These are phyloP conservation scores for Aschersonia sp. DNA, from an alignment of 2,329 filamentous ascomycete genomes.

Conservation along the genomic window DNA sequence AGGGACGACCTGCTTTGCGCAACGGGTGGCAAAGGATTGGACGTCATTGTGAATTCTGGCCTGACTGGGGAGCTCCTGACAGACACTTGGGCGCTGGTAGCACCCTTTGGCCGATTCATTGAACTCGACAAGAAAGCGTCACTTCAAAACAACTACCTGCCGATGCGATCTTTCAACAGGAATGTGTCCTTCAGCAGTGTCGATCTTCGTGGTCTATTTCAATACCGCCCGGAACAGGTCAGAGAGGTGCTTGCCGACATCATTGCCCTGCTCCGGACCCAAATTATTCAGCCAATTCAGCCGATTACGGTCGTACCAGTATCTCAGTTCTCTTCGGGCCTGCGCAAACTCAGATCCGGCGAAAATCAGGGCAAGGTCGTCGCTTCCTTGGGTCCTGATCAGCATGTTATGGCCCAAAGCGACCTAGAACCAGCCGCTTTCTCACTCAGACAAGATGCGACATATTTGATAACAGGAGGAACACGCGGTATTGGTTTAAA, in stretches of 20 bases:
- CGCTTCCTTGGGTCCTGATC: slow-evolving; percentile 9
- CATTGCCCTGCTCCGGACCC: slow-evolving; percentile 1
- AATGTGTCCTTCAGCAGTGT: slow-evolving; percentile 26
- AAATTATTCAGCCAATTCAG: slow-evolving; percentile 2
- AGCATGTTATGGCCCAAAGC: slow-evolving; percentile 4
- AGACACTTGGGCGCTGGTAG: slow-evolving; percentile 13
- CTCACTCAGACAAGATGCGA: slow-evolving; percentile 1
- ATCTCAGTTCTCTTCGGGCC: slow-evolving; percentile 19
- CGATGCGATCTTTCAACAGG: slow-evolving; percentile 21
- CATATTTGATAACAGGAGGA: slow-evolving; percentile 3
- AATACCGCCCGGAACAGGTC: slow-evolving; percentile 4
- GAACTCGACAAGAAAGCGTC: slow-evolving; percentile 23
- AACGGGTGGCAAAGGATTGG: slow-evolving; percentile 6
- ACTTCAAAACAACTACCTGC: slow-evolving; percentile 14
- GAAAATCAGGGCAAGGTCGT: slow-evolving; percentile 27
- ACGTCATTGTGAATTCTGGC: slow-evolving; percentile 5
- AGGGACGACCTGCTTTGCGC: slow-evolving; percentile 7
- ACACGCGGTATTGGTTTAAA: slow-evolving; percentile 2
- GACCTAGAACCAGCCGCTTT: slow-evolving; percentile 1
- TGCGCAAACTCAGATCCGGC: slow-evolving; percentile 23
- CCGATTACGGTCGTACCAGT: slow-evolving; percentile 8
- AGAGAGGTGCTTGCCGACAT: slow-evolving; percentile 5
- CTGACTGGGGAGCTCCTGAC: slow-evolving; percentile 6
- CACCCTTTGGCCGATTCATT: slow-evolving; percentile 15
- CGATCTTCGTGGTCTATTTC: slow-evolving; percentile 15